phyloP scores from a whole-genome alignment of 768 basidiomycete species.

The Leccinum incarnatum region DNA sequence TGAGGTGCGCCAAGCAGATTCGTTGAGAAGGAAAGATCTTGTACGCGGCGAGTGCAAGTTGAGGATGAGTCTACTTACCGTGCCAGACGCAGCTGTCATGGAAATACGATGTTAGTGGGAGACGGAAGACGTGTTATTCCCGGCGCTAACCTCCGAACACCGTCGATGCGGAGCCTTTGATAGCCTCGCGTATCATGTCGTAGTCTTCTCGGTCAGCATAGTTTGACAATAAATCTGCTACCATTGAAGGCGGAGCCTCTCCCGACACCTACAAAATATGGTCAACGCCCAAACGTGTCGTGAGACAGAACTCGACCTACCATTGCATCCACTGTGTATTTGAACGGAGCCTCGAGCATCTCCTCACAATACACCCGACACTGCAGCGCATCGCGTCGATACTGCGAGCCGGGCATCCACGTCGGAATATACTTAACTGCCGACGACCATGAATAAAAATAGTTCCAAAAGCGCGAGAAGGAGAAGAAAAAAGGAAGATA shows the following conservation, averaged over 20 bases:
- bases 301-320: background rate
- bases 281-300: background rate
- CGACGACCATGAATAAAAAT: background rate
- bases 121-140: background rate
- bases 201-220: background rate
- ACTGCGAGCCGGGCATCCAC: constrained; percentile 4
- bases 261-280: background rate
- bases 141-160: constrained; percentile 5
- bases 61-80: background rate
- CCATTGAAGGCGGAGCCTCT: background rate
- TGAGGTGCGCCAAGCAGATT: background rate
- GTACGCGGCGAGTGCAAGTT: no score
- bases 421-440: constrained; percentile 8
- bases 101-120: background rate
- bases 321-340: background rate
- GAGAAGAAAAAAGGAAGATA: background rate
- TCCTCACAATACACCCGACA: constrained; percentile 20
- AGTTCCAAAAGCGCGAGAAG: background rate
- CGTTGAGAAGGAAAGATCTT: background rate
- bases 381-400: constrained; percentile 3
- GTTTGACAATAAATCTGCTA: background rate
- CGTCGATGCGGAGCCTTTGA: constrained; percentile 1
- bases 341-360: constrained; percentile 9
- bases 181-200: background rate
- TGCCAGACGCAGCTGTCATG: constrained; percentile 1